Evolutionary conservation across 495 filamentous ascomycete genomes (phyloP).

Genomic region (Xanthoparmelia taractica): DNA sequence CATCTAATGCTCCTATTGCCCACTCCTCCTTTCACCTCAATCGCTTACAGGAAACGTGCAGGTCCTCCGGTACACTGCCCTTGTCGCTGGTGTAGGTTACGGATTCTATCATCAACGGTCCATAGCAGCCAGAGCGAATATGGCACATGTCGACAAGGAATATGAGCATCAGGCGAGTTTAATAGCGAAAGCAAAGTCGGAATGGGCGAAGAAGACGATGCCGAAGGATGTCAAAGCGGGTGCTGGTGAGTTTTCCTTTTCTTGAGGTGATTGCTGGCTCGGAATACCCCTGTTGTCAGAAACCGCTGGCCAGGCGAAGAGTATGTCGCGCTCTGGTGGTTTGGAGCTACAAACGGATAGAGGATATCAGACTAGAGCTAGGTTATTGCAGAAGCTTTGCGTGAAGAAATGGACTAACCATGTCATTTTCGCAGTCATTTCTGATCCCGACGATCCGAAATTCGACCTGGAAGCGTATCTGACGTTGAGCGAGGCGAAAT

Average conservation of each 20-base stretch:
- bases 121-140: slow-evolving; percentile 58
- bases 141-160: slow-evolving; percentile 60
- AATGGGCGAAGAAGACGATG: slow-evolving; percentile 69
- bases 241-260: slow-evolving; percentile 49
- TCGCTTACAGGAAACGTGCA: slow-evolving; percentile 33
- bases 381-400: neutral
- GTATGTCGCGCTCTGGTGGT: neutral
- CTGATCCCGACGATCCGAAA: slow-evolving; percentile 71
- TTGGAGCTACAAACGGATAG: neutral
- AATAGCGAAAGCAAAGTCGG: slow-evolving; percentile 85
- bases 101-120: slow-evolving; percentile 82
- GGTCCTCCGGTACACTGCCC: slow-evolving; percentile 92
- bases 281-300: neutral
- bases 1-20: slow-evolving; percentile 16
- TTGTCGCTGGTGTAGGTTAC: slow-evolving; percentile 81
- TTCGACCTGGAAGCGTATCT: slow-evolving; percentile 88
- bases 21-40: slow-evolving; percentile 19
- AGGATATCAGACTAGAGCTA: neutral
- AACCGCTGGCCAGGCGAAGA: neutral
- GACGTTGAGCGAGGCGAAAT: slow-evolving; percentile 51
- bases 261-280: neutral
- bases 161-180: slow-evolving; percentile 79
- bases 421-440: slow-evolving; percentile 53
- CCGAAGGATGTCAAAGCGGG: slow-evolving; percentile 46
- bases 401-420: slow-evolving; percentile 22